These are phyloP conservation scores for Salicornia ramosissima DNA, from an alignment of 148 eudicot species.

Conservation along the genomic window DNA sequence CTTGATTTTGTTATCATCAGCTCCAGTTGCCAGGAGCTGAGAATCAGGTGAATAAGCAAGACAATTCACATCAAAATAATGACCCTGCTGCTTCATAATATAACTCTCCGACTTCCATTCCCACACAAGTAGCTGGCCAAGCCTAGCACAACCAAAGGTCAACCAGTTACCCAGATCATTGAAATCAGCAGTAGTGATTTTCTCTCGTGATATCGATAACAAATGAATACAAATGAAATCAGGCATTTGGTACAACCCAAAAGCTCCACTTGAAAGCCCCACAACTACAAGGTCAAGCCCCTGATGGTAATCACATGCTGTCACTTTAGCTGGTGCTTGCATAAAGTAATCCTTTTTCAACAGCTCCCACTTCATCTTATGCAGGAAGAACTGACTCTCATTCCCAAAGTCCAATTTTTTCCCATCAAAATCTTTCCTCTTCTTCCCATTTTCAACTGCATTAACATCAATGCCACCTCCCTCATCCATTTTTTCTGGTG, in stretches of 20 bases:
- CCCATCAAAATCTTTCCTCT: slow-evolving; percentile 58
- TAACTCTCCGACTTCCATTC: slow-evolving; percentile 99
- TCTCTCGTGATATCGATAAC: slow-evolving; percentile 80
- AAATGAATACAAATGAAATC: slow-evolving; percentile 79
- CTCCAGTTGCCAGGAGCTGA: slow-evolving; percentile 94
- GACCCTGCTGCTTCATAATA: slow-evolving; percentile 95
- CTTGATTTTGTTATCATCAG: slow-evolving; percentile 98
- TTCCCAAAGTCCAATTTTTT: slow-evolving; percentile 28
- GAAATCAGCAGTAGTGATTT: slow-evolving; percentile 78
- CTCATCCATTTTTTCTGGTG: slow-evolving; percentile 56
- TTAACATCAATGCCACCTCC: slow-evolving; percentile 16
- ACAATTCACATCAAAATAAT: slow-evolving; percentile 93
- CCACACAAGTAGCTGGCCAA: slow-evolving; percentile 98
- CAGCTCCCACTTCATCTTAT: slow-evolving; percentile 71
- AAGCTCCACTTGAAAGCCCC: slow-evolving; percentile 89
- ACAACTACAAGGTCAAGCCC: slow-evolving; percentile 77
- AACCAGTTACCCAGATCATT: slow-evolving; percentile 94
- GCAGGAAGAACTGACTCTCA: slow-evolving; percentile 42
- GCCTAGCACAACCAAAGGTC: slow-evolving; percentile 88
- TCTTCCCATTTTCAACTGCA: slow-evolving; percentile 32
- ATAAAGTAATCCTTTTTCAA: slow-evolving; percentile 76
- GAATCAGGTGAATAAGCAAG: slow-evolving; percentile 94
- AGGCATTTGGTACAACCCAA: slow-evolving; percentile 94
- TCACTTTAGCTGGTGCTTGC: slow-evolving; percentile 83
- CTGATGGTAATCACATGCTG: slow-evolving; percentile 71